A percentile compares a stretch with the other conserved stretches of the same genome.
Evolutionary conservation across 2,329 filamentous ascomycete species (phyloP).

Genomic region (Penicillium sp.): DNA sequence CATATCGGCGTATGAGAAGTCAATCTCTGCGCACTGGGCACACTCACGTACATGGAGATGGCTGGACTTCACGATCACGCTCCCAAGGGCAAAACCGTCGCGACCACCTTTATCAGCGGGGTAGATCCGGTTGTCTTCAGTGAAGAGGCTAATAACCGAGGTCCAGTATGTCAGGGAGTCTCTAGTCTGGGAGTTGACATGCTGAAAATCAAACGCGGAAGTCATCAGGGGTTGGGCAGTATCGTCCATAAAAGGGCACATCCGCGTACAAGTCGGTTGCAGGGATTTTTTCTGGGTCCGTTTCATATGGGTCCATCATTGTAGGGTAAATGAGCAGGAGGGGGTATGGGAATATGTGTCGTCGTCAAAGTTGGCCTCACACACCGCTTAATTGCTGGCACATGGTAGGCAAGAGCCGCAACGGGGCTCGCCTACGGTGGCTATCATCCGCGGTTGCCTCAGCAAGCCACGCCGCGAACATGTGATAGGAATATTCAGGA

Average conservation of each 20-base stretch:
- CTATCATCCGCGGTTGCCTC: too few species aligned
- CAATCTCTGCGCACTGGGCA: constrained; percentile 17
- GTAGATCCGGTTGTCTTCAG: constrained; percentile 32
- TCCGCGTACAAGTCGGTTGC: constrained; percentile 29
- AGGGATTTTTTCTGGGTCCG: constrained; percentile 34
- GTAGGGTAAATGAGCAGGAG: background rate
- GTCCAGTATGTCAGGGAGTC: constrained; percentile 63
- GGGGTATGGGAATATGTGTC: too few species aligned
- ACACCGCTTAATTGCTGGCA: too few species aligned
- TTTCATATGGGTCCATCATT: constrained; percentile 14
- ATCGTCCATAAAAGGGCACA: constrained; percentile 34
- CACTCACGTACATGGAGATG: constrained; percentile 28
- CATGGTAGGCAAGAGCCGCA: too few species aligned
- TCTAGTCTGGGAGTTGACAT: constrained; percentile 50
- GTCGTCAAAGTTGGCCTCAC: too few species aligned
- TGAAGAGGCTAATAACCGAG: constrained; percentile 37
- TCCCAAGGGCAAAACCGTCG: constrained; percentile 45
- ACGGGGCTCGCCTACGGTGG: too few species aligned
- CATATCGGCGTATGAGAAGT: constrained; percentile 44
- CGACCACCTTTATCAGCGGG: constrained; percentile 34
- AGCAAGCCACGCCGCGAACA: too few species aligned
- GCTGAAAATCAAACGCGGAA: constrained; percentile 42
- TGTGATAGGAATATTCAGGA: too few species aligned
- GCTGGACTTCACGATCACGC: constrained; percentile 42
- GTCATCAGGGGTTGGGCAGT: constrained; percentile 28